Base-by-base conservation (phyloP, 352 stramenopile species). In the Pythium sp. region DNA sequence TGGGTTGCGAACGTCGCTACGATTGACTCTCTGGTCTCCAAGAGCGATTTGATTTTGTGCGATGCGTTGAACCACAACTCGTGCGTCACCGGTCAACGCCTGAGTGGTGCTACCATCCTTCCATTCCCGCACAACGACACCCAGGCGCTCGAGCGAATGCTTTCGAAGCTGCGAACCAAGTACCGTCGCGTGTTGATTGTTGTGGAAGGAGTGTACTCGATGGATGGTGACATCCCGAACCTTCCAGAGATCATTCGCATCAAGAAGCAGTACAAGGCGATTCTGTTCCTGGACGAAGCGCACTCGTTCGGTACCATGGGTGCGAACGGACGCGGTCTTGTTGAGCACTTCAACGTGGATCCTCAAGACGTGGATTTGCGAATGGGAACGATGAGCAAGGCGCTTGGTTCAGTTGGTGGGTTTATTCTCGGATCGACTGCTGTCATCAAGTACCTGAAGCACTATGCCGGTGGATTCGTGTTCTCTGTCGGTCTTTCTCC, bases 31-130 rank as follows among this genome's bases (percentile, higher is more conserved):
- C 62, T 94, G 12, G 82, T 94, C 30, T 76, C 72, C 24, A 91
- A 91, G 72, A 80, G 82, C 36, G 84, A 92, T 30, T 73, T 94
- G 68, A 91, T 94, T 58, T 63, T 94, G 20, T 92, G 84, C 59
- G 86, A 94, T 60, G 82, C 83, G 12, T 71, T 94, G 20, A 94
- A 94, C 65, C 86, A 94, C 70, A 80, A 92, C 73, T 92, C 84
- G 58, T 92, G 84, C 66, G 86, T 94, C 18, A 92, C 74, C 28
- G 86, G 86, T 22, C 81, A 91, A 67, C 81, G 83, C 11, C 73
- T 92, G 30, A 92, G 82, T 68, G 86, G 86, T 47, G 86, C 86
- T n/a, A 89, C 86, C 7, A 88, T 94, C 30, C 64, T 92, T 47
- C 81, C 84, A 24, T 94, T 92, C 73, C 86, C 84, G 2, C 86